Base-by-base conservation (phyloP, 352 stramenopile species). In the Plasmopara viticola region DNA sequence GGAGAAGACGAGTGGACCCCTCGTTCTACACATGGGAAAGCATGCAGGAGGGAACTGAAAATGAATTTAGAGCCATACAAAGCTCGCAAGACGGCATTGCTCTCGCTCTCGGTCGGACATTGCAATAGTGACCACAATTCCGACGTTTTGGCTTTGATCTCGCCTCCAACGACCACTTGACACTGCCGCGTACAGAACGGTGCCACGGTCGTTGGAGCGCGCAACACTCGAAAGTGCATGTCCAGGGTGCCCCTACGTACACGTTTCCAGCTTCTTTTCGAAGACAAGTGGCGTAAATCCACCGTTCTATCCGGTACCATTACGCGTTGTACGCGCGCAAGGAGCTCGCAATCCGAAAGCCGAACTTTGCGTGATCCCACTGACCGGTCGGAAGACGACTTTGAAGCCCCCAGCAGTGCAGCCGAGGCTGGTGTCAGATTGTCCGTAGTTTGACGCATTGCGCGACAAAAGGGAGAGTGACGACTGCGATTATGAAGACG, bases 1-100 rank as follows among this genome's bases (percentile, higher is more conserved):
- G 6, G 39, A 15, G 57, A 42, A 2, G 57, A 56, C 12, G 40
- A 18, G n/a, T 61, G 29, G n/a, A 29, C 51, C 5, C 52, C 44
- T 8, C 42, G 44, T n/a, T 61, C 56, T 12, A 50, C 39, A 39
- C 25, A 60, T 2, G 42, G 40, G 6, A 72, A 18, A 1, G 60
- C n/a, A 47, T 72, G 66, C 28, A 72, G 12, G 2, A 75, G 37
- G 25, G 66, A 75, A 17, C 62, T 68, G 50, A 72, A 75, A 59
- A 75, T 75, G 42, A 67, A 66, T 0, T 61, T 46, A 30, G 60
- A 60, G n/a, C 56, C 51, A 33, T 60, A 70, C 0, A 64, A 20
- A 4, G 59, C 66, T 6, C 55, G 56, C n/a, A 72, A 39, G 2
- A 70, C 33, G 6, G 56, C 49, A 34, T 75, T 75, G 47, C 62